Evolutionary conservation across 345 rosid genomes (phyloP), one percentile per base, ranked within the genome.

Genomic region (Rubroshorea leprosula): DNA sequence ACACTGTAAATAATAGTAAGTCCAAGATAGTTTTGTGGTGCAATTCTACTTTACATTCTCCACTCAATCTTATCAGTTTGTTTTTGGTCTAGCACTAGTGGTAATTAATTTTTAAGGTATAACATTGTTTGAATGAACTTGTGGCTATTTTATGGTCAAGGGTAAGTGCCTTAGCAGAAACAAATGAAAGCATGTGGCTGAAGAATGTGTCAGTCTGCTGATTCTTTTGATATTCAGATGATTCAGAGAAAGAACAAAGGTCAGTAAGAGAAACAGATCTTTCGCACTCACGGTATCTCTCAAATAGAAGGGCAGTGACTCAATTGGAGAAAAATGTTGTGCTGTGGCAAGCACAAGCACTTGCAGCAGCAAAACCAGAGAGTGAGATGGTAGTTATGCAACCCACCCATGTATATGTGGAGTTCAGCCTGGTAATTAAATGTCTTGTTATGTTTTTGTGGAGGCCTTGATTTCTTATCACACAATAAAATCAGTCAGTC

Each of bases 331-430:
- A 51, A 57, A n/a, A 13, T 46, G 65, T 43, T 9, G 71, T 74
- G 16, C 18, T 80, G 35, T 59, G 57, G n/a, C n/a, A n/a, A n/a
- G n/a, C n/a, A 54, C 61, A 39, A 46, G 89, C 80, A 20, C 58
- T 29, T 50, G 72, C 51, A 47, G 68, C 71, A 22, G 25, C 63
- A 51, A 69, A 60, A 18, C 27, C 54, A 0, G 65, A 76, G 13
- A 76, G 81, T 52, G 76, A 75, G 59, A 8, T 71, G 58, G 64
- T 68, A 31, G 57, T 75, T 31, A 77, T 83, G 81, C 73, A 62
- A 44, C 83, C 81, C 54, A 23, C 81, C 15, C 73, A 78, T 55
- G 75, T 80, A 3, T 13, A 51, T 49, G 31, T 38, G 14, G 73
- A 62, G 58, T 75, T 60, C 54, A 71, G 46, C 52, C 9, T 79